phyloP scores from a whole-genome alignment of 306 rosid species.

The Citrullus colocynthis region DNA sequence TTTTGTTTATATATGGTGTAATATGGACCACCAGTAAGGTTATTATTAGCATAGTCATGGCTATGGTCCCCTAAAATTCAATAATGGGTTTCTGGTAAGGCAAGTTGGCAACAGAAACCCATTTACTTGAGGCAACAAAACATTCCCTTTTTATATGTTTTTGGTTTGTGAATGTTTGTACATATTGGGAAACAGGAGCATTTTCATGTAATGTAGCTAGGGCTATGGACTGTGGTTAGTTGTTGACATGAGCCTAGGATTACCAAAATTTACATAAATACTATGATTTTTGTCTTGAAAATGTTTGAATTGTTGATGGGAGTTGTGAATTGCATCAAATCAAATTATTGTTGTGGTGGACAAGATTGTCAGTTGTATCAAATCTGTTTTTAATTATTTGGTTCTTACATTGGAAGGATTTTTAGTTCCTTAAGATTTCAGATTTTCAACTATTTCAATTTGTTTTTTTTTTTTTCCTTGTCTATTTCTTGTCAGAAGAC shows the following conservation, averaged over 20 bases:
- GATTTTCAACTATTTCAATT: not conserved
- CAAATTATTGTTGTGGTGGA: not conserved
- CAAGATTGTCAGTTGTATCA: not conserved
- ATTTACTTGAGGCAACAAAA: not conserved
- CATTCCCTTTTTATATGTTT: not conserved
- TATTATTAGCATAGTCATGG: not conserved
- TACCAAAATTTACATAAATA: not conserved
- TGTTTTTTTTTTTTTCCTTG: too few species aligned
- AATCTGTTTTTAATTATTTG: not conserved
- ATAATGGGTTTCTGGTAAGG: not conserved
- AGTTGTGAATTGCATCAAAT: not conserved
- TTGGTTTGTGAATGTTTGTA: not conserved
- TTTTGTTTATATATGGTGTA: slow-evolving; percentile 4
- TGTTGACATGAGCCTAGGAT: not conserved
- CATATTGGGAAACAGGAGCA: not conserved
- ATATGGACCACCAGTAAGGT: slow-evolving; percentile 5
- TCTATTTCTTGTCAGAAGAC: not conserved
- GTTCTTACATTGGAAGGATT: not conserved
- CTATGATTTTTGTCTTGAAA: not conserved
- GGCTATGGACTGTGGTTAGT: not conserved
- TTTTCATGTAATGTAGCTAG: not conserved
- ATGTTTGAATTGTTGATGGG: not conserved
- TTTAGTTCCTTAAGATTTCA: not conserved
- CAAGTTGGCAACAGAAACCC: not conserved
- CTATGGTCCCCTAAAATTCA: not conserved